Conservation (phyloP, 768 basidiomycete genomes). For the Astraeus odoratus region DNA sequence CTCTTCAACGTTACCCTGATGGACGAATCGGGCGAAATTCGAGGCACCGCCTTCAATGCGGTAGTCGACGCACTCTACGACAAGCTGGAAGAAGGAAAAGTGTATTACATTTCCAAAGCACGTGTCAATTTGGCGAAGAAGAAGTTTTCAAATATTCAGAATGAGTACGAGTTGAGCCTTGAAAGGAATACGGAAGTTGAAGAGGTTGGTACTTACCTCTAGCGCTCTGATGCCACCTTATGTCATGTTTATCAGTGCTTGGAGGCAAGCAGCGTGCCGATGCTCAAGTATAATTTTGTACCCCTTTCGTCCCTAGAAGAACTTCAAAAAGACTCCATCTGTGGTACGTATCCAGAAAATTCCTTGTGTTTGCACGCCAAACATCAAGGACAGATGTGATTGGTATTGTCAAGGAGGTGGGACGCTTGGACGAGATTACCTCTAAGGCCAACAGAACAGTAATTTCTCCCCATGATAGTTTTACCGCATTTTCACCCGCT, state of each 20-base stretch:
- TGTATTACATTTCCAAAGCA: conserved; percentile 86
- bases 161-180: conserved; percentile 91
- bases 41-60: conserved; percentile 85
- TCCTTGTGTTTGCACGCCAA: background rate
- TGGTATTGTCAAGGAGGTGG: conserved; percentile 75
- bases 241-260: conserved; percentile 51
- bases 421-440: conserved; percentile 60
- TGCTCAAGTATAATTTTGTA: conserved; percentile 79
- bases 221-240: background rate
- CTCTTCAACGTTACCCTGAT: conserved; percentile 89
- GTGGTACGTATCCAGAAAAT: conserved; percentile 47
- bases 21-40: conserved; percentile 92
- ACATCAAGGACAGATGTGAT: conserved; percentile 62
- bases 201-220: conserved; percentile 45
- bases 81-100: conserved; percentile 85
- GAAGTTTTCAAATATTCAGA: conserved; percentile 84
- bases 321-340: conserved; percentile 70
- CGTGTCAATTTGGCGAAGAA: conserved; percentile 94
- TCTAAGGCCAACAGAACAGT: conserved; percentile 71
- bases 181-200: conserved; percentile 80
- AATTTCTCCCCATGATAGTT: conserved; percentile 1
- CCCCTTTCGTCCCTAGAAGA: conserved; percentile 54
- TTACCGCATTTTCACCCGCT: conserved; percentile 2
- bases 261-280: conserved; percentile 70
- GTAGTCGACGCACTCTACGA: conserved; percentile 79